Base-by-base conservation (phyloP, 177 flowering plant species). In the Vitis hybrid region DNA sequence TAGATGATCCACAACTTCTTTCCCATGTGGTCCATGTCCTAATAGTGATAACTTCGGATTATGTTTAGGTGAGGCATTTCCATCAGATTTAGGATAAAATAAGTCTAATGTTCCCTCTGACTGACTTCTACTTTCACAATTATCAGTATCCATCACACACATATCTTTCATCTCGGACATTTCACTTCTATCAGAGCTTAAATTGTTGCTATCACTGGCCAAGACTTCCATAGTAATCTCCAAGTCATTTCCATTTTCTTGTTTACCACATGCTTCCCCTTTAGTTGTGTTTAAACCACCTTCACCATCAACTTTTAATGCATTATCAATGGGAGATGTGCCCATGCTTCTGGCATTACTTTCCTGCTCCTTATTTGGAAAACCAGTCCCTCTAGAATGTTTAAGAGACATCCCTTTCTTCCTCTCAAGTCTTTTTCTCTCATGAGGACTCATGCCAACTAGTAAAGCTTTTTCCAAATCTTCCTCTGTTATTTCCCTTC, bases 21-120 rank as follows among this genome's bases (percentile, higher is more conserved):
- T 95, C 64, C 99, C 99, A 78, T 95, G 99, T 7, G 98, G 99
- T 27, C 99, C 98, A 81, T 95, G 99, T 70, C 99, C 99, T 80
- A 95, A 75, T 40, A 95, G 73, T 30, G 99, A 95, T 54, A 85
- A 66, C 66, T 93, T 95, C 15, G 87, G 82, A 32, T 77, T 81
- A 57, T 80, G 80, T 54, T 80, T 83, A 48, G 80, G 64, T 49
- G 75, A 74, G 12, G 52, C 56, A 59, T 67, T 76, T 59, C 72
- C 83, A 68, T 72, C 68, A 59, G 66, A 2, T 60, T 18, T 52
- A 48, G 71, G 35, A 76, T 50, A 21, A n/a, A 60, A 52, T 8
- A 76, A 62, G 56, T 70, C 58, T 40, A 4, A 60, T 14, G 66
- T 54, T 75, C 62, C 79, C 75, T 77, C 76, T 65, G 68, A 40